Evolutionary conservation across 768 basidiomycete genomes (phyloP).

Genomic region (Boletus reticuloceps): DNA sequence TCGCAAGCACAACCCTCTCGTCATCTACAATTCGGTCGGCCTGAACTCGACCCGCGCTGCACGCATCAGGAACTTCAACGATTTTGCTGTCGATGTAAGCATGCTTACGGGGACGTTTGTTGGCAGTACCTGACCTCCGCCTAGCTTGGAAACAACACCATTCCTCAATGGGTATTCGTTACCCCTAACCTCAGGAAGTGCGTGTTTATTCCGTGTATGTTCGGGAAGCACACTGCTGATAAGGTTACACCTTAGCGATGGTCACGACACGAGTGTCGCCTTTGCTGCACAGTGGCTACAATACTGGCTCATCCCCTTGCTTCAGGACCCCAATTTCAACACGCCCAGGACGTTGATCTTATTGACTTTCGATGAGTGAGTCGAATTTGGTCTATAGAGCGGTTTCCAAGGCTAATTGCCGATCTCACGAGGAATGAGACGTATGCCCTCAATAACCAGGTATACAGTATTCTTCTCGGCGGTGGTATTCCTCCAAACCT

Average conservation of each 20-base stretch:
- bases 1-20: conserved; percentile 55
- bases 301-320: conserved; percentile 50
- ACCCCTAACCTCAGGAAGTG: conserved; percentile 49
- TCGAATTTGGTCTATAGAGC: conserved; percentile 4
- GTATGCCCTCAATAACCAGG: too few species aligned
- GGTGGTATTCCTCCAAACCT: too few species aligned
- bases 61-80: conserved; percentile 58
- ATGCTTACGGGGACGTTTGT: not conserved
- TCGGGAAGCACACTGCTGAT: too few species aligned
- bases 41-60: conserved; percentile 38
- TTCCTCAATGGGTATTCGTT: conserved; percentile 58
- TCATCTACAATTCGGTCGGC: conserved; percentile 51
- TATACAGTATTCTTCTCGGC: too few species aligned
- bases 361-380: conserved; percentile 60
- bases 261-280: too few species aligned
- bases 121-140: not conserved
- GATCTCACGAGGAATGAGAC: too few species aligned
- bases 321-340: conserved; percentile 52
- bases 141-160: conserved; percentile 35
- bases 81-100: conserved; percentile 53
- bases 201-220: too few species aligned
- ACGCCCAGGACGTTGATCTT: conserved; percentile 52
- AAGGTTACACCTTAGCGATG: too few species aligned
- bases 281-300: too few species aligned
- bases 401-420: too few species aligned